These are phyloP conservation scores for Kluyveromyces starmeri DNA, from an alignment of 805 yeast species.

Conservation along the genomic window DNA sequence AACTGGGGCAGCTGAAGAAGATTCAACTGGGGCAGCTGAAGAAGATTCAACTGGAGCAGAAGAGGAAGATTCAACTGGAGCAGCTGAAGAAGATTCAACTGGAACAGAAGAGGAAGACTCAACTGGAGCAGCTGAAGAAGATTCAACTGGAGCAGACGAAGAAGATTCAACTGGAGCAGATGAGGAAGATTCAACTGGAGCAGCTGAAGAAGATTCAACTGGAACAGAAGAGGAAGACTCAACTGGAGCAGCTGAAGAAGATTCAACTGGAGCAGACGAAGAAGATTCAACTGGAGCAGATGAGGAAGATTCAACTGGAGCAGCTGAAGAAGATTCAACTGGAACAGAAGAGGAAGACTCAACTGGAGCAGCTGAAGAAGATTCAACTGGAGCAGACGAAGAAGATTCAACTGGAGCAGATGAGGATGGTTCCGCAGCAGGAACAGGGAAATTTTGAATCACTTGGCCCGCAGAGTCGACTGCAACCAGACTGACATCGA, in stretches of 20 bases:
- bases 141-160: not conserved
- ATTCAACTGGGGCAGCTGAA: not conserved
- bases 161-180: not conserved
- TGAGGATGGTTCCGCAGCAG: too few relatives aligned
- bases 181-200: not conserved
- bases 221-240: not conserved
- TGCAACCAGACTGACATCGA: not conserved
- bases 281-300: not conserved
- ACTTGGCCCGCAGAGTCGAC: not conserved
- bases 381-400: not conserved
- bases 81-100: not conserved
- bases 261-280: not conserved
- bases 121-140: not conserved
- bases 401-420: not conserved
- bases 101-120: not conserved
- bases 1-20: not conserved
- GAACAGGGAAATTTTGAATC: not conserved
- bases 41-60: not conserved
- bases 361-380: not conserved
- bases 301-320: too few relatives aligned
- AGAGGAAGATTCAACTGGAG: not conserved
- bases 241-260: not conserved
- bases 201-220: not conserved
- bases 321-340: not conserved
- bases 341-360: not conserved